These are phyloP conservation scores for Aspergillus amoenus DNA, from an alignment of 2,329 filamentous ascomycete genomes.

Conservation along the genomic window DNA sequence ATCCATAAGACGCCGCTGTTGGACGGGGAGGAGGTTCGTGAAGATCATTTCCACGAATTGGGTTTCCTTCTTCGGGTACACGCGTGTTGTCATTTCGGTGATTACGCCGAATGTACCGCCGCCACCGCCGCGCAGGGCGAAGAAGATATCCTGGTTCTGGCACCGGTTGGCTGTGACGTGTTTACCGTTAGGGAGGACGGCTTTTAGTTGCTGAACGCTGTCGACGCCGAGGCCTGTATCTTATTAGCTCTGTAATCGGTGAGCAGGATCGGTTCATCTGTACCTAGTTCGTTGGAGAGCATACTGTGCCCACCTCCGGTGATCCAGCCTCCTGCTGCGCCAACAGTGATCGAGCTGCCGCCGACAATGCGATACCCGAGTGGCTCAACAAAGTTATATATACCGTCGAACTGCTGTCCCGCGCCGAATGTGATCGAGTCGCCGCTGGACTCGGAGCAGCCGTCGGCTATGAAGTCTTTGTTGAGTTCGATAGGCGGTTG, in stretches of 20 bases:
- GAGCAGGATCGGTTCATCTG: not conserved
- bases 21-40: not conserved
- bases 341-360: slow-evolving; percentile 13
- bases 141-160: slow-evolving; percentile 20
- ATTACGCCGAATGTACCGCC: slow-evolving; percentile 18
- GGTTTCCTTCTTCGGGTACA: slow-evolving; percentile 16
- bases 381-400: slow-evolving; percentile 20
- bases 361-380: slow-evolving; percentile 15
- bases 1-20: slow-evolving; percentile 1
- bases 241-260: not conserved
- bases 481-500: slow-evolving; percentile 18
- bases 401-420: slow-evolving; percentile 17
- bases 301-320: slow-evolving; percentile 17
- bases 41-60: slow-evolving; percentile 1
- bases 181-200: slow-evolving; percentile 15
- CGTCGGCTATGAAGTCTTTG: slow-evolving; percentile 13
- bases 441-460: slow-evolving; percentile 10
- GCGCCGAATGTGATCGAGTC: slow-evolving; percentile 18
- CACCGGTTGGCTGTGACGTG: slow-evolving; percentile 16
- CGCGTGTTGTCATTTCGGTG: slow-evolving; percentile 17
- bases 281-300: slow-evolving; percentile 19
- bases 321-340: slow-evolving; percentile 18
- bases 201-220: slow-evolving; percentile 15
- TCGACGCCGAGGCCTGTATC: slow-evolving; percentile 16
- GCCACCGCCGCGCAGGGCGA: slow-evolving; percentile 18